phyloP scores from a whole-genome alignment of 2,329 filamentous ascomycete genomes.

The Fusarium albidum region DNA sequence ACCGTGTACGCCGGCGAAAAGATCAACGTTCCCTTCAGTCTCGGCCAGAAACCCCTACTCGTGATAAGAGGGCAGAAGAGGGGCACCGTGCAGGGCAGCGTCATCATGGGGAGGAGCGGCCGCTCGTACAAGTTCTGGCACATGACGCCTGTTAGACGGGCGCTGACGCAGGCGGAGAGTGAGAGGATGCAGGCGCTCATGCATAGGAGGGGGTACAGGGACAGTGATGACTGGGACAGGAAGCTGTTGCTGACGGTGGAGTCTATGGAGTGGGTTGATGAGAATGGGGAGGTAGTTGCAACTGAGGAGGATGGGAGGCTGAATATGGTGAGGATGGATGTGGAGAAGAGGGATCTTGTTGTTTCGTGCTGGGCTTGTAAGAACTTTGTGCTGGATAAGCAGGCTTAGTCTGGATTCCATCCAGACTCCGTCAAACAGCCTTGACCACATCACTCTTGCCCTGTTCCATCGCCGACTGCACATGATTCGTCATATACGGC shows the following conservation, averaged over 20 bases:
- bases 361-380: neutral
- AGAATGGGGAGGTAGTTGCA: neutral
- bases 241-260: neutral
- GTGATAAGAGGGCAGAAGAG: neutral
- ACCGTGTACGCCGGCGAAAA: neutral
- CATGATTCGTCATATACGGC: conserved; percentile 21
- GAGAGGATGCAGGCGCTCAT: neutral
- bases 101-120: neutral
- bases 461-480: conserved; percentile 20
- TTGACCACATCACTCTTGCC: too few relatives aligned
- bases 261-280: neutral
- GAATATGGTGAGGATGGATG: neutral
- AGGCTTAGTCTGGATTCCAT: too few relatives aligned
- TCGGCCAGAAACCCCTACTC: neutral
- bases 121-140: neutral
- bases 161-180: neutral
- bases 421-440: too few relatives aligned
- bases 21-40: neutral
- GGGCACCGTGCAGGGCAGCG: neutral
- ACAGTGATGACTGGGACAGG: neutral
- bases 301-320: neutral
- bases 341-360: neutral
- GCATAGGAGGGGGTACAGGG: neutral
- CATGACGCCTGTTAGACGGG: neutral
- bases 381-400: neutral